Percentiles rank a stretch among this genome's conserved stretches.
Conservation (phyloP, 192 early-diverging fungal species). For the Radiomyces spectabilis region DNA sequence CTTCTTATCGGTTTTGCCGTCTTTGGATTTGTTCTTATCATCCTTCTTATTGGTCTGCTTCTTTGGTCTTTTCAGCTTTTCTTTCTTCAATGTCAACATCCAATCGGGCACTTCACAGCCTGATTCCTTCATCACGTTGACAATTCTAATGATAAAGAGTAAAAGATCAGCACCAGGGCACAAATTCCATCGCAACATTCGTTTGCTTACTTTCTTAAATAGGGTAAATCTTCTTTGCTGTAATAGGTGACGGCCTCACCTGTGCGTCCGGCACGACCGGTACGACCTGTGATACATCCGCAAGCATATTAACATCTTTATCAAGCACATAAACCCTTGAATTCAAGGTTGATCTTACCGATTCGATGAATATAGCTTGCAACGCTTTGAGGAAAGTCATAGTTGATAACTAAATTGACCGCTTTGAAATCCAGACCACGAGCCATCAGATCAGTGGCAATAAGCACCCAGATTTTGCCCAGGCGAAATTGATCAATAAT, state of each 20-base stretch:
- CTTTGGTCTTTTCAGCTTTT: too few relatives aligned
- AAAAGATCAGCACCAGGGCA: background rate
- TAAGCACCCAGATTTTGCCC: slow-evolving; percentile 92
- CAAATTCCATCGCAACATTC: background rate
- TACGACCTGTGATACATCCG: too few relatives aligned
- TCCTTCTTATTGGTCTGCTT: too few relatives aligned
- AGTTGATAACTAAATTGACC: slow-evolving; percentile 96
- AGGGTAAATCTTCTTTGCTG: slow-evolving; percentile 85
- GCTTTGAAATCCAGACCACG: slow-evolving; percentile 99
- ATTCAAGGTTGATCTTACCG: slow-evolving; percentile 33
- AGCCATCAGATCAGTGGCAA: slow-evolving; percentile 94
- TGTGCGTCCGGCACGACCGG: slow-evolving; percentile 74
- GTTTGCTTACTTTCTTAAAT: slow-evolving; percentile 61
- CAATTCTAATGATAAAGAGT: slow-evolving; percentile 50
- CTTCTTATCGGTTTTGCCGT: too few relatives aligned
- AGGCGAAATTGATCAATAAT: slow-evolving; percentile 83
- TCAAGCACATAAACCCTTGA: background rate
- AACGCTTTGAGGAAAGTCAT: slow-evolving; percentile 92
- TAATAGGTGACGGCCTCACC: slow-evolving; percentile 94
- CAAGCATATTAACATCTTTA: too few relatives aligned
- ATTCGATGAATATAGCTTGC: slow-evolving; percentile 96
- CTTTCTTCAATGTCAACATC: slow-evolving; percentile 88
- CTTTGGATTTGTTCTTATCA: too few relatives aligned
- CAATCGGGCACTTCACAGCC: slow-evolving; percentile 97
- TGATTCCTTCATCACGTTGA: slow-evolving; percentile 94